Evolutionary conservation across 805 yeast species (phyloP).

Genomic region (Yueomyces sinensis): DNA sequence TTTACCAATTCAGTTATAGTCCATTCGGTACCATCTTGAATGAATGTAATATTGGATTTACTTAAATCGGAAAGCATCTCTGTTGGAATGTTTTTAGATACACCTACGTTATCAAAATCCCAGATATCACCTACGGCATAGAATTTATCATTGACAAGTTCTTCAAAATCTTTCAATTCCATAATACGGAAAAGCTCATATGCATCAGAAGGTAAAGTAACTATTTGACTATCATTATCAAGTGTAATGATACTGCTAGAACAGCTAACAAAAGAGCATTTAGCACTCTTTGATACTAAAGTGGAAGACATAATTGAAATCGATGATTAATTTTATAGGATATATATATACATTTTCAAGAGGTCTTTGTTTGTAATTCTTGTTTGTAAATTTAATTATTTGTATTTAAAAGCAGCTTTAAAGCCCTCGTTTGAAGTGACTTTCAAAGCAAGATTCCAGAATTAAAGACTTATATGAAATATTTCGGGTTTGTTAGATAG

Average conservation of each 20-base stretch:
- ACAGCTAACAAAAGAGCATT: conserved; percentile 18
- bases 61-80: neutral
- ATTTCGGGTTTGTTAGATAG: too few species aligned
- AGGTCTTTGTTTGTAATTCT: too few species aligned
- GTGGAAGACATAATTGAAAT: too few species aligned
- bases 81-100: conserved; percentile 33
- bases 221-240: conserved; percentile 2
- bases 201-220: conserved; percentile 5
- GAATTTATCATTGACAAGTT: conserved; percentile 17
- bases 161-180: conserved; percentile 1
- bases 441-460: too few species aligned
- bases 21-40: conserved; percentile 11
- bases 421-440: too few species aligned
- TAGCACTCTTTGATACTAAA: conserved; percentile 5
- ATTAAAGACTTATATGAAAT: too few species aligned
- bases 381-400: too few species aligned
- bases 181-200: conserved; percentile 11
- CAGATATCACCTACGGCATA: conserved; percentile 45
- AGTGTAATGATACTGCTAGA: conserved; percentile 9
- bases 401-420: too few species aligned
- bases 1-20: conserved; percentile 31
- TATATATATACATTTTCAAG: too few species aligned
- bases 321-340: too few species aligned
- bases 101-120: conserved; percentile 74
- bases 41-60: conserved; percentile 10